phyloP scores from a whole-genome alignment of 2,329 filamentous ascomycete genomes.

The Fusarium dimerum region DNA sequence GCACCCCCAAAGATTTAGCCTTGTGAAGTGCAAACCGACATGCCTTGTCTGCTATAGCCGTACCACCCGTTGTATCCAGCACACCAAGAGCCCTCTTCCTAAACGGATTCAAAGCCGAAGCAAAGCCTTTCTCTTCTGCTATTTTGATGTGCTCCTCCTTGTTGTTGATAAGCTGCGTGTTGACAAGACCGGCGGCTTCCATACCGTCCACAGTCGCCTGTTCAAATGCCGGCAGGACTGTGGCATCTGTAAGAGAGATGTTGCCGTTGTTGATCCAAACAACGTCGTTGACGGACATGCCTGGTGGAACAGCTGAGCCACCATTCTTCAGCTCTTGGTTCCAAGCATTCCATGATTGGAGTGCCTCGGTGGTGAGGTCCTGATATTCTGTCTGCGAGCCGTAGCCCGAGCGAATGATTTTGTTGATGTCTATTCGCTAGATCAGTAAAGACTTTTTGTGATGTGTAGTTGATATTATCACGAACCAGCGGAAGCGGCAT shows the following conservation, averaged over 20 bases:
- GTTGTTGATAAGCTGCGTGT: constrained; percentile 36
- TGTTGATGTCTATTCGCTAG: constrained; percentile 34
- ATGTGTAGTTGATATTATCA: background rate
- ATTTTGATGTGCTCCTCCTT: constrained; percentile 21
- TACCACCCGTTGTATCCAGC: constrained; percentile 48
- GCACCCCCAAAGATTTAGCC: constrained; percentile 41
- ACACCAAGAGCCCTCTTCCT: constrained; percentile 36
- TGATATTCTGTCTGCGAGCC: constrained; percentile 47
- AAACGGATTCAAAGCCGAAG: constrained; percentile 42
- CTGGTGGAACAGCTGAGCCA: constrained; percentile 31
- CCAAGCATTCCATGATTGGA: constrained; percentile 44
- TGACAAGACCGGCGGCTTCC: constrained; percentile 32
- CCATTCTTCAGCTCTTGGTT: constrained; percentile 39
- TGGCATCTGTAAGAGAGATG: constrained; percentile 24
- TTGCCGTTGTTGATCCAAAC: constrained; percentile 42
- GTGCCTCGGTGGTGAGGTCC: constrained; percentile 42
- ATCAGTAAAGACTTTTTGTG: background rate
- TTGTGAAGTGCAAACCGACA: constrained; percentile 47
- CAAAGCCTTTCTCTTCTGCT: constrained; percentile 32
- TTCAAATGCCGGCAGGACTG: constrained; percentile 34
- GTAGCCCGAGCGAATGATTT: constrained; percentile 39
- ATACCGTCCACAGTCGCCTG: constrained; percentile 36
- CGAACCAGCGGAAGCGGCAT: constrained; percentile 44
- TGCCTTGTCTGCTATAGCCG: constrained; percentile 46
- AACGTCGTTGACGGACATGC: constrained; percentile 35